Evolutionary conservation across 2,329 filamentous ascomycete species (phyloP), one percentile per base, ranked within the genome.

Genomic region (Claviceps capensis): DNA sequence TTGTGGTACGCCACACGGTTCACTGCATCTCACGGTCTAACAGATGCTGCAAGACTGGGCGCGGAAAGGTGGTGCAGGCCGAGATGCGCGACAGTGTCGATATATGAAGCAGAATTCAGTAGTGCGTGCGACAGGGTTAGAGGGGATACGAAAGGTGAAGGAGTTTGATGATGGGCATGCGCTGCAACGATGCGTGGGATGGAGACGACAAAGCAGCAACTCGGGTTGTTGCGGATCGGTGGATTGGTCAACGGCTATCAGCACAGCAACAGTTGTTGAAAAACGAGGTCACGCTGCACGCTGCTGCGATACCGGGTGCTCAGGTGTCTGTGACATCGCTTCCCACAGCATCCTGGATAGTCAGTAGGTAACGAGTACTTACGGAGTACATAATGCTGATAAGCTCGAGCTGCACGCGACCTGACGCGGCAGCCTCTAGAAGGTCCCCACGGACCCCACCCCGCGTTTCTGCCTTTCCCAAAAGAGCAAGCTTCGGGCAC

Each of bases 1-100:
- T 48, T 55, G 51, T 53, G 43, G 55, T 54, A 42, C 38, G 55
- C 53, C 50, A 54, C 50, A 51, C 57, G 54, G 56, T 54, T 59
- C 53, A 59, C 58, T 55, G 56, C 59, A 60, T 60, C 51, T 56
- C 55, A 59, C 52, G 49, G 53, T 52, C 47, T 51, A 50, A 50
- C 40, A 51, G 50, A 45, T 19, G 30, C 41, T 45, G 38, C 41
- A 52, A 22, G 43, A 40, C 38, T 23, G 45, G 41, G 42, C 9
- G 34, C 17, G 14, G 43, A 45, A 8, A 40, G 46, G 48, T 48
- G 45, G 49, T 48, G 48, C 46, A 47, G 17, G 37, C 36, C 47
- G 46, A 47, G 34, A 48, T 36, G 49, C 47, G 50, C 49, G 46
- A 51, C 45, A 26, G 49, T 19, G 23, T 45, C 40, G 51, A 46